Percentiles rank a stretch among this genome's conserved stretches.
Conservation (phyloP, 495 filamentous ascomycete genomes). For the Penicillium diatomitis region DNA sequence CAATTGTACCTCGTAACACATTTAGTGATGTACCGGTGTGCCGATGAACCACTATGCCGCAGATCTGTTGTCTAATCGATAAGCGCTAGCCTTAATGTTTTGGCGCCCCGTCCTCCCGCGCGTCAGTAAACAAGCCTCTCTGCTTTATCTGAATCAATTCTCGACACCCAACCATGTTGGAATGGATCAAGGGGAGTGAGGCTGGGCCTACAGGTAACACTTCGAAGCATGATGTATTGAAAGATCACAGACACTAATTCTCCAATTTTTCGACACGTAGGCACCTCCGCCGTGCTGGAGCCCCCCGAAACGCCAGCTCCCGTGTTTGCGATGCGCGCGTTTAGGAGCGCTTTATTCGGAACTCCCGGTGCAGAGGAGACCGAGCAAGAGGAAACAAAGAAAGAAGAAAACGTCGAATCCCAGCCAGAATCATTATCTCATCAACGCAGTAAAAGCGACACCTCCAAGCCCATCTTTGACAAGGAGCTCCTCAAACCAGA, state of each 20-base stretch:
- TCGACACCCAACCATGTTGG: conserved; percentile 39
- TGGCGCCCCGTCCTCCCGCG: conserved; percentile 5
- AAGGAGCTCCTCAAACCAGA: conserved; percentile 18
- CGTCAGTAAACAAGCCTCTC: conserved; percentile 14
- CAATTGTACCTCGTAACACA: too few species aligned
- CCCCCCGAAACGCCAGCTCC: conserved; percentile 87
- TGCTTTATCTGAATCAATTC: neutral
- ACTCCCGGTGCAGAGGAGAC: conserved; percentile 54
- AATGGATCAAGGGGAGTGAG: conserved; percentile 44
- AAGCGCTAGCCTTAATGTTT: conserved; percentile 12
- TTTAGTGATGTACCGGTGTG: too few species aligned
- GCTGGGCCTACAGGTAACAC: conserved; percentile 20
- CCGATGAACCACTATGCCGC: too few species aligned
- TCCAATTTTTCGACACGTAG: conserved; percentile 6
- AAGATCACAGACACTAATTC: neutral
- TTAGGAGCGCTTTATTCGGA: conserved; percentile 87
- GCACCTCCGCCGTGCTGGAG: conserved; percentile 41
- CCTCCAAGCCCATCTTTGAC: conserved; percentile 11
- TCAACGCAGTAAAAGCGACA: conserved; percentile 16
- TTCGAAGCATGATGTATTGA: neutral
- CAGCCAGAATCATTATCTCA: conserved; percentile 15
- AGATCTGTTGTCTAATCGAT: conserved; percentile 5
- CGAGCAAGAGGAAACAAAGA: conserved; percentile 22
- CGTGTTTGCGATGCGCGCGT: conserved; percentile 85
- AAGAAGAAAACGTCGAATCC: neutral